phyloP scores from a whole-genome alignment of 2,329 filamentous ascomycete species.

The Celoporthe dispersa region DNA sequence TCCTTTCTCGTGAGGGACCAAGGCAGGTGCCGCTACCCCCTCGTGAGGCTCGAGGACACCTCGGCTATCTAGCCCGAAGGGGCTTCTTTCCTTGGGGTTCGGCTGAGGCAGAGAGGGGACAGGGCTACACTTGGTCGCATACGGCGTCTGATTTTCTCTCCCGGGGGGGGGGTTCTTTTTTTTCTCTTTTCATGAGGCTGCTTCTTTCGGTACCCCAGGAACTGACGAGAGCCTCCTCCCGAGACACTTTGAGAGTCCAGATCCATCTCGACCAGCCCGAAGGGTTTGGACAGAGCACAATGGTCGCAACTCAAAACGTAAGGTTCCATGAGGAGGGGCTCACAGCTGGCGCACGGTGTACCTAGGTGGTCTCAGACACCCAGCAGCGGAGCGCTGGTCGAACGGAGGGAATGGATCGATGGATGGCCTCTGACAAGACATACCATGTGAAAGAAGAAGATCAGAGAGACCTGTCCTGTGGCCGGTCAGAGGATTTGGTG shows the following conservation, averaged over 20 bases:
- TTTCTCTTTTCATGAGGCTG: no score
- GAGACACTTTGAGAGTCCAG: not conserved
- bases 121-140: not conserved
- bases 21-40: not conserved
- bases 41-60: not conserved
- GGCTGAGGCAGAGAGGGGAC: not conserved
- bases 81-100: not conserved
- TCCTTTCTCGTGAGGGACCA: no score
- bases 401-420: no score
- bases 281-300: not conserved
- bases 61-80: not conserved
- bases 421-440: no score
- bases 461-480: not conserved
- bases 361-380: not conserved
- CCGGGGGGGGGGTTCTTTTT: no score
- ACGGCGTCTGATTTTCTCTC: not conserved
- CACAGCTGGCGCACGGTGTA: not conserved
- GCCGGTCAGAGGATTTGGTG: not conserved
- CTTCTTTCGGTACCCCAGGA: no score
- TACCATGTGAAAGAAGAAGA: not conserved
- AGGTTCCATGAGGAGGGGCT: not conserved
- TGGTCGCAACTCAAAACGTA: not conserved
- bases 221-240: not conserved
- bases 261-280: not conserved
- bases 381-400: not conserved